Percentiles rank a stretch among this genome's conserved stretches.
Conservation (phyloP, 108 stramenopile genomes). For the Chaetoceros muelleri region DNA sequence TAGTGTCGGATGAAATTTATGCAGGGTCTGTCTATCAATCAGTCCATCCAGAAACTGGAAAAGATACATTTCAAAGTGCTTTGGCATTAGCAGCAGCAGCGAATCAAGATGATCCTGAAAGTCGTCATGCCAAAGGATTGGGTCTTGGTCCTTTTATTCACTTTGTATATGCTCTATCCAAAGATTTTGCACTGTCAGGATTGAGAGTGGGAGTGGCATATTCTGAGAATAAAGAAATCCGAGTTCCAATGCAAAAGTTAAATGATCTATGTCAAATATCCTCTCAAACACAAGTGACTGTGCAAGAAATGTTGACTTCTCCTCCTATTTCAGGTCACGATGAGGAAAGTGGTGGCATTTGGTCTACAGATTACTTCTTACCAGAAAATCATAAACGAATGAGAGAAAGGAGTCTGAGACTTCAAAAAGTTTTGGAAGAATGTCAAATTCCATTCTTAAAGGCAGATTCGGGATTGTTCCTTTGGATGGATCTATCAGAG, state of each 20-base stretch:
- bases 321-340: no score
- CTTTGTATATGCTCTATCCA: slow-evolving; percentile 72
- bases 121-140: slow-evolving; percentile 11
- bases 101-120: slow-evolving; percentile 5
- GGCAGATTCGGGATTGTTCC: slow-evolving; percentile 64
- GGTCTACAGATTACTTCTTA: slow-evolving; percentile 39
- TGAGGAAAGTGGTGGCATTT: slow-evolving; percentile 7
- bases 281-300: slow-evolving; percentile 66
- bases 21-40: slow-evolving; percentile 65
- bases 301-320: slow-evolving; percentile 43
- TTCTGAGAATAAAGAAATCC: slow-evolving; percentile 65
- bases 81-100: slow-evolving; percentile 34
- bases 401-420: slow-evolving; percentile 34
- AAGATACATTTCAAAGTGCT: slow-evolving; percentile 44
- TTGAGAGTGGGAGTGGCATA: slow-evolving; percentile 72
- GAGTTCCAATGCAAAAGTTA: slow-evolving; percentile 62
- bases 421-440: slow-evolving; percentile 41
- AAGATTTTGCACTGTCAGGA: slow-evolving; percentile 83
- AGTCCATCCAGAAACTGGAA: slow-evolving; percentile 4
- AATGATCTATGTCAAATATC: slow-evolving; percentile 79
- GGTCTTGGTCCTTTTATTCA: slow-evolving; percentile 72
- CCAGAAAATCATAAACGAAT: slow-evolving; percentile 40
- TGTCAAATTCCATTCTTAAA: slow-evolving; percentile 47
- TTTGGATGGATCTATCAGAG: slow-evolving; percentile 76
- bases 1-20: slow-evolving; percentile 83